These are phyloP conservation scores for Sporobolomyces phaffii DNA, from an alignment of 768 basidiomycete species.

Conservation along the genomic window DNA sequence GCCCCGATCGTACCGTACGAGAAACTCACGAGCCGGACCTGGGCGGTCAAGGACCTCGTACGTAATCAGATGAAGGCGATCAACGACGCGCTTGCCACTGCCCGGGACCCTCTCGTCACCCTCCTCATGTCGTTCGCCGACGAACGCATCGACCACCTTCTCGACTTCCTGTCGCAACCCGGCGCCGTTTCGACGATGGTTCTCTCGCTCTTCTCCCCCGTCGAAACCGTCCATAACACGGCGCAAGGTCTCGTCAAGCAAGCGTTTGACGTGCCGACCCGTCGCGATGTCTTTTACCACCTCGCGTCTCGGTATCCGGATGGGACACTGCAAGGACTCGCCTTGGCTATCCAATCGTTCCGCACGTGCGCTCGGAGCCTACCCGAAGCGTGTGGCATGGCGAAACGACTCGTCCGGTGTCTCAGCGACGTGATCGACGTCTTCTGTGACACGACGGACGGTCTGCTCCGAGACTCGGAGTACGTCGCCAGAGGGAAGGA, in stretches of 20 bases:
- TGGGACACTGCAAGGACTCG: slow-evolving; percentile 64
- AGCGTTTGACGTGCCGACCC: slow-evolving; percentile 81
- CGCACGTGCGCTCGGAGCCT: slow-evolving; percentile 57
- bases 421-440: slow-evolving; percentile 87
- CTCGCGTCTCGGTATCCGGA: slow-evolving; percentile 64
- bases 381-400: slow-evolving; percentile 81
- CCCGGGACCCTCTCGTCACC: slow-evolving; percentile 63
- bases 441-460: slow-evolving; percentile 66
- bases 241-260: slow-evolving; percentile 75
- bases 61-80: slow-evolving; percentile 52
- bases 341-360: slow-evolving; percentile 64
- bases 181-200: slow-evolving; percentile 60
- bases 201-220: slow-evolving; percentile 72
- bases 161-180: slow-evolving; percentile 56
- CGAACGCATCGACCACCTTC: slow-evolving; percentile 56
- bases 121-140: slow-evolving; percentile 68
- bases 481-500: slow-evolving; percentile 42
- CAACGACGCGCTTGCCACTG: slow-evolving; percentile 57
- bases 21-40: slow-evolving; percentile 49
- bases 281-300: slow-evolving; percentile 77
- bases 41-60: slow-evolving; percentile 41
- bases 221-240: slow-evolving; percentile 64
- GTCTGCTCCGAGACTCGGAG: slow-evolving; percentile 52
- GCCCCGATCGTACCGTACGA: slow-evolving; percentile 65
- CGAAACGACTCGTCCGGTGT: slow-evolving; percentile 83